Base-by-base conservation (phyloP, 257 asterid species). In the Solanum chaucha region DNA sequence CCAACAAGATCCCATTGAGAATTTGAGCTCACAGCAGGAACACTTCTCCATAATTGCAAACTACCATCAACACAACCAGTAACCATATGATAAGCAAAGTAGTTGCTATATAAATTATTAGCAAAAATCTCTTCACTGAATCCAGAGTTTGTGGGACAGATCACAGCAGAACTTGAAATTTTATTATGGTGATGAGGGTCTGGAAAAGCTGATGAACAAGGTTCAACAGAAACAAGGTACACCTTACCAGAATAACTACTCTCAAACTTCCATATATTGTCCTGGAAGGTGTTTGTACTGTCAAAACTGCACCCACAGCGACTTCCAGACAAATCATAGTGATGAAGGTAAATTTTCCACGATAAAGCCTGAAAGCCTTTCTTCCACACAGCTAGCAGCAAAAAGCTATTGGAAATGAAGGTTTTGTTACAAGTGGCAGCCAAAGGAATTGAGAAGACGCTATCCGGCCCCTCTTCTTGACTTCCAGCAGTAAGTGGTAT, bases 1-100 rank as follows among this genome's bases (percentile, higher is more conserved):
- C 99, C 99, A 90, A 96, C 96, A 89, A 97, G 97, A 87, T 74
- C 90, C 99, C 99, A 97, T 68, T 89, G 86, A 80, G 93, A 86
- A 89, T 85, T 85, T 58, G 92, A 86, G 89, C 89, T 92, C 85
- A 87, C 90, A 91, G 90, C 91, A 48, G 94, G 96, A 86, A 87
- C 61, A 91, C 98, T 94, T 92, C 91, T 93, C 99, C 99, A 97
- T 83, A 97, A 90, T 92, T 94, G 95, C 88, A 95, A 89, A 88
- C 88, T 91, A 82, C 99, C 98, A 90, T 90, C 89, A 86, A 38
- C 46, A 90, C 91, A 90, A 89, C 99, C 99, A 84, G 98, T 95
- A 84, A 93, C 88, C 92, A 95, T 85, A 90, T 97, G 99, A 92
- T 97, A 97, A 71, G 97, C 90, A 85, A 91, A 92, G 89, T 87